These are phyloP conservation scores for Porpolomopsis calyptriformis DNA, from an alignment of 768 basidiomycete genomes.

Conservation along the genomic window DNA sequence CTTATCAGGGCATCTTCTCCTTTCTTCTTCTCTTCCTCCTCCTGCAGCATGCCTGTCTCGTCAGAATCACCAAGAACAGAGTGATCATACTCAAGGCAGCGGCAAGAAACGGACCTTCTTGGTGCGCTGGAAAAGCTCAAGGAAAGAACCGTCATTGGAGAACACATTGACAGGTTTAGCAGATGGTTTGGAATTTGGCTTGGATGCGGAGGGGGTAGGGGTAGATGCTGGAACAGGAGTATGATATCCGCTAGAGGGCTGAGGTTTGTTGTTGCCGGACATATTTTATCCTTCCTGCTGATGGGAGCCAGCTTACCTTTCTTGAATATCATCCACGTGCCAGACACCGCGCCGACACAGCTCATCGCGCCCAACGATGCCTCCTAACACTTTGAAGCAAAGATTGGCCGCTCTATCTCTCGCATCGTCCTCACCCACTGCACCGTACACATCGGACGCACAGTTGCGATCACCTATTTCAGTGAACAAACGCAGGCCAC, in stretches of 20 bases:
- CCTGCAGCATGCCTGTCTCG: constrained; percentile 24
- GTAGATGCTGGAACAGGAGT: not conserved
- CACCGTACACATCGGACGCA: constrained; percentile 21
- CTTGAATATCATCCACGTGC: not conserved
- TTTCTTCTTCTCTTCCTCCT: constrained; percentile 49
- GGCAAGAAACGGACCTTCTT: constrained; percentile 35
- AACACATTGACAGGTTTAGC: constrained; percentile 43
- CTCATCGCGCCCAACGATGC: too few relatives aligned
- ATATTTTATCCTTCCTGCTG: too few relatives aligned
- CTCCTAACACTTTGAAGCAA: constrained; percentile 44
- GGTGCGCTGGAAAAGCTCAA: constrained; percentile 50
- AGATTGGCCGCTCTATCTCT: constrained; percentile 52
- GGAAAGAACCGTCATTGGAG: constrained; percentile 59
- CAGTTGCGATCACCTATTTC: constrained; percentile 9
- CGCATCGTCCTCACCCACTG: constrained; percentile 38
- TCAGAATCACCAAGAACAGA: constrained; percentile 5
- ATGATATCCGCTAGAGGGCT: not conserved
- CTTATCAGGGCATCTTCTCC: constrained; percentile 39
- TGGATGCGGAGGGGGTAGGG: constrained; percentile 4
- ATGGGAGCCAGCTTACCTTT: not conserved
- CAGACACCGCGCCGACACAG: not conserved
- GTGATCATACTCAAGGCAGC: not conserved
- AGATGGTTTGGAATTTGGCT: constrained; percentile 27
- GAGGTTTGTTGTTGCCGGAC: not conserved
- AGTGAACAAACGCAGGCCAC: constrained; percentile 22